Evolutionary conservation across 2,329 filamentous ascomycete species (phyloP), one percentile per base, ranked within the genome.

Genomic region (Fusarium oligoseptatum): DNA sequence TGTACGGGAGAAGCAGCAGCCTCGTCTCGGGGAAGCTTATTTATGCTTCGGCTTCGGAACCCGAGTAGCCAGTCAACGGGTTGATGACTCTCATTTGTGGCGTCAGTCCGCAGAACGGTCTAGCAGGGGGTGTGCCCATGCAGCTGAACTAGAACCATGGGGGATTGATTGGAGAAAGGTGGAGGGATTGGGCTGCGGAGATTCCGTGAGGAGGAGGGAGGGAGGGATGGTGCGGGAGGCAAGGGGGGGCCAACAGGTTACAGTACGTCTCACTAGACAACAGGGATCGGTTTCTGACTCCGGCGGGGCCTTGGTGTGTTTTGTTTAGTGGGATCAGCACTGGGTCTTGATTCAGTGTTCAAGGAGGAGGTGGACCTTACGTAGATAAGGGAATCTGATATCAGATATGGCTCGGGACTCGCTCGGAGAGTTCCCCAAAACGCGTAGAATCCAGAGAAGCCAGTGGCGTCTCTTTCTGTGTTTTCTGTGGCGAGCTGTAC

Each of bases 161-260:
- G 69, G 52, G 45, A 34, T 50, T 74, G 43, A 50, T 74, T 74
- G 68, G 71, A 66, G 71, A 74, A 70, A 17, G 29, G 50, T 61
- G 60, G 43, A 45, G 64, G 68, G 32, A 9, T 67, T 22, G 63
- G 29, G 14, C 60, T 67, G 72, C 64, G 72, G 72, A 72, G 72
- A 72, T 57, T 22, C 68, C 72, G 71, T 74, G 71, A 74, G 72
- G 71, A 74, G 52, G 52, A 55, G 12, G 12, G 32, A 27, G 27
- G 60, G 67, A 66, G 48, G 1, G 68, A 60, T 61, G 61, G 65
- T 72, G 70, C 45, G 60, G 64, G 50, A 65, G 71, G 10, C 63
- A 64, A 37, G 27, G 27, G 27, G 27, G 27, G 41, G 68, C 14
- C 20, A 60, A 15, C 52, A 34, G 52, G 43, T 48, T 48, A 27